Base-by-base conservation (phyloP, 768 basidiomycete genomes). In the Mycena vulgaris region DNA sequence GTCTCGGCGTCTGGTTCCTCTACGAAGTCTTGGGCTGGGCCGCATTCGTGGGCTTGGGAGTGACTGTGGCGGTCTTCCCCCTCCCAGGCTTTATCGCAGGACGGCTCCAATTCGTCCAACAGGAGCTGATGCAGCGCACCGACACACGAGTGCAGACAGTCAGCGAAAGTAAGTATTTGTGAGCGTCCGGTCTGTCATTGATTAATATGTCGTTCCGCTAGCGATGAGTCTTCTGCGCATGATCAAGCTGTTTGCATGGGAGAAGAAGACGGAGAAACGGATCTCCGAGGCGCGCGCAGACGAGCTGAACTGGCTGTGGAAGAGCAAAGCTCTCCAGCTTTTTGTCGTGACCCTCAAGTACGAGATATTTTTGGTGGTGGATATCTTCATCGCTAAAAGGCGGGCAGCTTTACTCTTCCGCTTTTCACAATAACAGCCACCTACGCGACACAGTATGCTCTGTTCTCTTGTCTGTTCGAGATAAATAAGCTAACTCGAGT, bases 181-280 rank as follows among this genome's bases (percentile, higher is more conserved):
- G 35, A 39, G 56, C 19, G 39, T 61, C 57, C 35, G 39, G 30
- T 37, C 37, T 35, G 23, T 4, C 27, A 56, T 66, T 70, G 30
- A 69, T 63, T 61, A n/a, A n/a, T n/a, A n/a, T n/a, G n/a, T 47
- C 80, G 28, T 82, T 79, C 48, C 49, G 3, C 59, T 23, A 89
- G 89, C 83, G 4, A 82, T 90, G 77, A 86, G 84, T 63, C 86
- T 89, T n/a, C 76, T 91, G 14, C 86, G 91, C 21, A 91, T 92
- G 88, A 83, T 92, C 78, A 93, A 93, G 77, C 80, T 93, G 51
- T 92, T 93, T 73, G 92, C 85, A 8, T 87, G 92, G 86, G 86
- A 90, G 85, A 84, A 86, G 66, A 85, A 87, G 47, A 86, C 91
- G 73, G 82, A 86, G 28, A 77, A 85, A 17, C 83, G 84, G 56